Percentiles rank a stretch among this genome's conserved stretches.
Conservation (phyloP, 768 basidiomycete genomes). For the Coprinopsis marcescibilis region DNA sequence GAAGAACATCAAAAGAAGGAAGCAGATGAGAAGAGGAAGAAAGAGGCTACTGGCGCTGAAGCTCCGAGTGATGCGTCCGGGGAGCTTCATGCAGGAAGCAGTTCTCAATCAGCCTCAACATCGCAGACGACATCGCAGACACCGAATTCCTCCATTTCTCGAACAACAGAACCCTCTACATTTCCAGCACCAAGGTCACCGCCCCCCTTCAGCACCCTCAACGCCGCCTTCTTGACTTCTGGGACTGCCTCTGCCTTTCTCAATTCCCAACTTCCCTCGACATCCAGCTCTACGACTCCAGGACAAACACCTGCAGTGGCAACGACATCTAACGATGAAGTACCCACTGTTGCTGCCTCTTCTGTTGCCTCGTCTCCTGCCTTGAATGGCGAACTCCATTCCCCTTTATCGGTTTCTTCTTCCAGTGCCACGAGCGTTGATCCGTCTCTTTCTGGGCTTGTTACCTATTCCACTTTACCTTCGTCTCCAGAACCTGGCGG, state of each 20-base stretch:
- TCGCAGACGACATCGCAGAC: conserved; percentile 31
- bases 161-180: no score
- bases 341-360: conserved; percentile 3
- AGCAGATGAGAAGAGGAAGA: conserved; percentile 61
- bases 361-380: background rate
- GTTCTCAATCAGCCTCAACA: conserved; percentile 22
- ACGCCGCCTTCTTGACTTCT: conserved; percentile 38
- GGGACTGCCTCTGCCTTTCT: conserved; percentile 42
- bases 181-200: no score
- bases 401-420: background rate
- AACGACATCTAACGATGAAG: background rate
- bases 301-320: background rate
- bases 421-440: background rate
- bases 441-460: background rate
- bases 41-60: conserved; percentile 31
- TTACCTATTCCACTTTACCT: background rate
- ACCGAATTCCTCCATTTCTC: conserved; percentile 30
- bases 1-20: conserved; percentile 86
- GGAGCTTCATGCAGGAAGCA: conserved; percentile 15
- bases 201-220: conserved; percentile 40
- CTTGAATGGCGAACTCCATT: background rate
- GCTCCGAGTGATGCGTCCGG: conserved; percentile 1
- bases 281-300: background rate
- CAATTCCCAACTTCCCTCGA: conserved; percentile 3
- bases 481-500: background rate